phyloP scores from a whole-genome alignment of 306 rosid species.

The Coriaria nepalensis region DNA sequence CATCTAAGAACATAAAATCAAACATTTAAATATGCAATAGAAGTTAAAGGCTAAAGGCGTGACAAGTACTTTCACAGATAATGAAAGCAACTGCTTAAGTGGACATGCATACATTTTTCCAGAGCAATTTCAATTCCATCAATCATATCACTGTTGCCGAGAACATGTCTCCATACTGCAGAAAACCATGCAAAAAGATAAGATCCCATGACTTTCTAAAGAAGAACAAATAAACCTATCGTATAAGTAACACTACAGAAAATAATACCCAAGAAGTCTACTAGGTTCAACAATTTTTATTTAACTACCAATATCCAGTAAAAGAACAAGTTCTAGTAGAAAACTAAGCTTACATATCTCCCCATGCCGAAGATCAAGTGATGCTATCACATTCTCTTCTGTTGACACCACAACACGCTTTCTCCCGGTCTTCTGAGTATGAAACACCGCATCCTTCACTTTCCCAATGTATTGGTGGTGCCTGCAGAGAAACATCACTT shows the following conservation, averaged over 20 bases:
- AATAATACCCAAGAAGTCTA: no score
- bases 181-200: constrained; percentile 27
- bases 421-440: constrained; percentile 72
- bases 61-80: neutral
- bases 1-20: constrained; percentile 46
- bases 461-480: constrained; percentile 88
- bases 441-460: constrained; percentile 82
- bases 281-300: neutral
- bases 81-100: neutral
- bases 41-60: constrained; percentile 4
- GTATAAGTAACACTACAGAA: neutral
- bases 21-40: constrained; percentile 9
- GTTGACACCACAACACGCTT: constrained; percentile 94
- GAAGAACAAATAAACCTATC: neutral
- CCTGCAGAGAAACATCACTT: constrained; percentile 32
- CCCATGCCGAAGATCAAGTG: constrained; percentile 96
- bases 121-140: constrained; percentile 69
- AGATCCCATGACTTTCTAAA: neutral
- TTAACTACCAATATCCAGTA: neutral
- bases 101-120: constrained; percentile 67
- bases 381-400: constrained; percentile 90
- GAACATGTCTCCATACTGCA: constrained; percentile 98
- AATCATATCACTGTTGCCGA: constrained; percentile 55
- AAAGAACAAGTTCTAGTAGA: neutral
- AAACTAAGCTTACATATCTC: constrained; percentile 58